These are phyloP conservation scores for Scutellaria baicalensis DNA, from an alignment of 257 asterid species.

Conservation along the genomic window DNA sequence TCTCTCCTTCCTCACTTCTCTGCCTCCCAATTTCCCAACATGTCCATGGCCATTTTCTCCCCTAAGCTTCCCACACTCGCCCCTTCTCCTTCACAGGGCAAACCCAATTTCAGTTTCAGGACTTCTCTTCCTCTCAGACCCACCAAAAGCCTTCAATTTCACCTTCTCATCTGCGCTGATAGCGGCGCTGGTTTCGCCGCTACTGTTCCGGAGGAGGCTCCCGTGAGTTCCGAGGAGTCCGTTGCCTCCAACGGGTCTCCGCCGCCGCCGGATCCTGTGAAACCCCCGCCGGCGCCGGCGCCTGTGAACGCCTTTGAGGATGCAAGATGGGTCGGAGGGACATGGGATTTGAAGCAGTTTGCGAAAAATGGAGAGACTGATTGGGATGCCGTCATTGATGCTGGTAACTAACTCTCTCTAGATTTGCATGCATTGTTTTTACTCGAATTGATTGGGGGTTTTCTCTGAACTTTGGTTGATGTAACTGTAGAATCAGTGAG, in stretches of 20 bases:
- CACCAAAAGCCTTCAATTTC: conserved; percentile 17
- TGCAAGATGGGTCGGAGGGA: conserved; percentile 74
- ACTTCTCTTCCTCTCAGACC: conserved; percentile 22
- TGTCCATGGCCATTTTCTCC: conserved; percentile 61
- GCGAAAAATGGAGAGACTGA: conserved; percentile 54
- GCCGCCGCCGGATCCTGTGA: conserved; percentile 22
- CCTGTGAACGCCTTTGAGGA: conserved; percentile 36
- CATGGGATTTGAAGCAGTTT: conserved; percentile 85
- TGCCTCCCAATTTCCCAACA: conserved; percentile 5
- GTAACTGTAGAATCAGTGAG: not conserved
- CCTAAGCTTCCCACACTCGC: conserved; percentile 42
- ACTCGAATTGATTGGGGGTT: not conserved
- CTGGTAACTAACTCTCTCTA: conserved; percentile 39
- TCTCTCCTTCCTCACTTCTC: not conserved
- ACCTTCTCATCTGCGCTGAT: conserved; percentile 34
- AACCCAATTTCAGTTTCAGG: conserved; percentile 21
- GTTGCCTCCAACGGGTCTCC: conserved; percentile 62
- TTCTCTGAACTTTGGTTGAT: not conserved
- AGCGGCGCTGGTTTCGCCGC: conserved; percentile 37
- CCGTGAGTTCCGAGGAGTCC: conserved; percentile 14
- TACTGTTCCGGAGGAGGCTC: conserved; percentile 29
- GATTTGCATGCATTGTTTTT: not conserved
- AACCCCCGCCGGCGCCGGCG: conserved; percentile 21
- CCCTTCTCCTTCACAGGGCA: conserved; percentile 17
- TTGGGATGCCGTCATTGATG: conserved; percentile 97